Conservation (phyloP, 345 rosid species). For the Balakata baccata region DNA sequence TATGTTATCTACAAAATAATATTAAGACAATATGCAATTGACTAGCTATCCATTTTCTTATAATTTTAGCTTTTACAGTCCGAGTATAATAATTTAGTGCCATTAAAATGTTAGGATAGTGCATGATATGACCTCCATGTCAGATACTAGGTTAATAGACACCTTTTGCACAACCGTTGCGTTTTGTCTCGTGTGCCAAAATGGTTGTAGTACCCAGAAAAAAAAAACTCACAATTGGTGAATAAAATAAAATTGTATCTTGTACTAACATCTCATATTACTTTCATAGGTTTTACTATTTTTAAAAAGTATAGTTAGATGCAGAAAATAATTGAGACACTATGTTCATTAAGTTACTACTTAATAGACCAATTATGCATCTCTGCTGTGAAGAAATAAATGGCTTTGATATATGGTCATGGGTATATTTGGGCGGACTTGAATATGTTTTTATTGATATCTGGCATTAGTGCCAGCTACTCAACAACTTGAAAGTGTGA, state of each 20-base stretch:
- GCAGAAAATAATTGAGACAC: background rate
- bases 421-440: no score
- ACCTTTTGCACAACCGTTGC: slow-evolving; percentile 2
- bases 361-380: background rate
- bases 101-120: background rate
- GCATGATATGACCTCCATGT: background rate
- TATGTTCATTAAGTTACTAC: background rate
- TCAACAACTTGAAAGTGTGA: background rate
- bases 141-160: background rate
- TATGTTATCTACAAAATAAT: background rate
- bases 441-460: no score
- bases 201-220: background rate
- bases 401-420: no score
- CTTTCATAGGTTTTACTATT: background rate
- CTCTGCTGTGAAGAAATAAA: background rate
- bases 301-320: background rate
- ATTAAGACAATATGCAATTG: background rate
- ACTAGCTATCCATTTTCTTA: background rate
- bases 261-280: background rate
- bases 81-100: background rate
- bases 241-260: background rate
- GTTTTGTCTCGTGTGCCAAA: background rate
- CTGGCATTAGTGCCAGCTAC: no score
- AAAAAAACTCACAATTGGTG: no score
- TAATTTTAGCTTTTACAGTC: background rate